These are phyloP conservation scores for Phytopythium aichiense DNA, from an alignment of 352 stramenopile genomes.

Conservation along the genomic window DNA sequence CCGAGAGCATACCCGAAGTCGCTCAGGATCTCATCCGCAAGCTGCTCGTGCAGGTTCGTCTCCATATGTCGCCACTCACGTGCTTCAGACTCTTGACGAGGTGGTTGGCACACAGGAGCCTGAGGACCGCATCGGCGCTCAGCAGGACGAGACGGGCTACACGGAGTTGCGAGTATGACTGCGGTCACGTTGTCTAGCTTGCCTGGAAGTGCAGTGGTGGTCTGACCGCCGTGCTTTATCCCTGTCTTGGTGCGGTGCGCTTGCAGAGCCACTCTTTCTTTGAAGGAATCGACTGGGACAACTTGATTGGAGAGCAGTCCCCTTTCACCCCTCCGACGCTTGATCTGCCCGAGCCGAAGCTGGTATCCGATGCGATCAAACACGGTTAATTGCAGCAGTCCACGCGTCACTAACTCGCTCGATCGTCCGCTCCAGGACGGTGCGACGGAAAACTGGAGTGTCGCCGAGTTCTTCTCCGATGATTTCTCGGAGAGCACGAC, in stretches of 20 bases:
- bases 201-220: not conserved
- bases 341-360: slow-evolving; percentile 52
- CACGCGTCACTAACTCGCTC: not conserved
- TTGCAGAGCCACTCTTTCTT: slow-evolving; percentile 75
- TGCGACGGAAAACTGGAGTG: slow-evolving; percentile 70
- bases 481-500: slow-evolving; percentile 77
- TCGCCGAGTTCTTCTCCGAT: slow-evolving; percentile 78
- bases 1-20: slow-evolving; percentile 52
- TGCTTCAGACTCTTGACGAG: not conserved
- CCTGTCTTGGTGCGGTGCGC: not conserved
- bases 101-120: slow-evolving; percentile 22
- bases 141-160: slow-evolving; percentile 64
- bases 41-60: slow-evolving; percentile 62
- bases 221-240: not conserved
- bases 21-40: slow-evolving; percentile 71
- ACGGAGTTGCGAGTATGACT: slow-evolving; percentile 54
- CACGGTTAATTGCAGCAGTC: not conserved
- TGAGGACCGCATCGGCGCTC: slow-evolving; percentile 63
- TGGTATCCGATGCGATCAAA: slow-evolving; percentile 25
- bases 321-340: slow-evolving; percentile 57
- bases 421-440: slow-evolving; percentile 38
- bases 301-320: slow-evolving; percentile 40
- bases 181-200: not conserved
- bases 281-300: slow-evolving; percentile 69
- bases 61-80: not conserved